A percentile compares a stretch with the other conserved stretches of the same genome.
These are phyloP conservation scores for Ilyonectria mors-panacis DNA, from an alignment of 2,329 filamentous ascomycete genomes.

Conservation along the genomic window DNA sequence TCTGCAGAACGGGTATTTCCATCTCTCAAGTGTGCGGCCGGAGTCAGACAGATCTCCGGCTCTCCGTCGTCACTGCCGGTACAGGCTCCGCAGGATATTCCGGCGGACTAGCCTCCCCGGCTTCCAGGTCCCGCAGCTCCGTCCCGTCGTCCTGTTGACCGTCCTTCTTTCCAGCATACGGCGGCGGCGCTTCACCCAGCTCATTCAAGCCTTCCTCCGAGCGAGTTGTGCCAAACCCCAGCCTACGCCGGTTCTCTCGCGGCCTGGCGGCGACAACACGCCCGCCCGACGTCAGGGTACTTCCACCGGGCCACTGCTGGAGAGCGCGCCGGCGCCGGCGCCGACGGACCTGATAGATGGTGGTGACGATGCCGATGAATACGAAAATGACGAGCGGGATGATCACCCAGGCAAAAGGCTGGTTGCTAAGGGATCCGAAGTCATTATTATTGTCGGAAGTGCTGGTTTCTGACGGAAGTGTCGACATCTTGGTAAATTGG, in stretches of 20 bases:
- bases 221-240: slow-evolving; percentile 42
- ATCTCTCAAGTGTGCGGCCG: not conserved
- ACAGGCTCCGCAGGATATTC: slow-evolving; percentile 48
- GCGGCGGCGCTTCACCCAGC: slow-evolving; percentile 75
- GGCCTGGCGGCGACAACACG: slow-evolving; percentile 25
- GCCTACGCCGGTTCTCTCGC: slow-evolving; percentile 30
- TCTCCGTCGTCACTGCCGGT: slow-evolving; percentile 42
- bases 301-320: slow-evolving; percentile 29
- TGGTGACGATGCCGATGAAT: slow-evolving; percentile 55
- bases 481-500: slow-evolving; percentile 15
- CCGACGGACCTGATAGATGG: slow-evolving; percentile 62
- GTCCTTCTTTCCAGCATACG: slow-evolving; percentile 63
- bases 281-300: slow-evolving; percentile 36
- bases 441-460: slow-evolving; percentile 33
- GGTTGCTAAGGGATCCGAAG: slow-evolving; percentile 55
- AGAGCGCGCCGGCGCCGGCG: slow-evolving; percentile 47
- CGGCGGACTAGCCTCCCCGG: slow-evolving; percentile 46
- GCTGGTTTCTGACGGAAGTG: slow-evolving; percentile 6
- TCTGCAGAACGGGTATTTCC: not conserved
- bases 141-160: slow-evolving; percentile 27
- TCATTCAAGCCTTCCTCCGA: slow-evolving; percentile 73
- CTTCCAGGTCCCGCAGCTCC: slow-evolving; percentile 49
- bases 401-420: slow-evolving; percentile 71
- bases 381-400: slow-evolving; percentile 64
- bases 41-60: slow-evolving; percentile 29